These are phyloP conservation scores for Lachancea meyersii DNA, from an alignment of 805 yeast species.

Conservation along the genomic window DNA sequence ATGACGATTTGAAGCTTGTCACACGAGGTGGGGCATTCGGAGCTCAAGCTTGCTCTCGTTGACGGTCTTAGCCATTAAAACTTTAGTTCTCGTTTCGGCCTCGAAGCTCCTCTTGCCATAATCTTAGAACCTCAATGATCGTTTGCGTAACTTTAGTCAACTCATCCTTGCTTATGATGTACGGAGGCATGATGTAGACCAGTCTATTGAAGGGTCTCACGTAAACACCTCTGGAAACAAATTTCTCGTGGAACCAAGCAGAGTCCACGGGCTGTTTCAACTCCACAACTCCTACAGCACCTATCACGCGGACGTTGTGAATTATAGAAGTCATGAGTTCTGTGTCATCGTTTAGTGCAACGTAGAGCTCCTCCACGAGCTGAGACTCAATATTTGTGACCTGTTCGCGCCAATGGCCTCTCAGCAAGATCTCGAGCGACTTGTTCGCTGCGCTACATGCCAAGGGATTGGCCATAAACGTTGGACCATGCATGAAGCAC, in stretches of 20 bases:
- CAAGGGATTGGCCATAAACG: slow-evolving; percentile 28
- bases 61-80: no score
- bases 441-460: slow-evolving; percentile 25
- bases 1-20: no score
- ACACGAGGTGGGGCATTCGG: no score
- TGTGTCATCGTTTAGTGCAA: slow-evolving; percentile 7
- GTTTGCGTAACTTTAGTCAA: slow-evolving; percentile 11
- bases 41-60: no score
- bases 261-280: slow-evolving; percentile 15
- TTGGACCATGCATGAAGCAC: slow-evolving; percentile 28
- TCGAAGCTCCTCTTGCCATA: slow-evolving; percentile 5
- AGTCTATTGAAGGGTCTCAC: slow-evolving; percentile 23
- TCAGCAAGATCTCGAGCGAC: slow-evolving; percentile 20
- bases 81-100: no score
- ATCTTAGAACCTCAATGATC: slow-evolving; percentile 9
- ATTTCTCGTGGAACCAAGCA: slow-evolving; percentile 20
- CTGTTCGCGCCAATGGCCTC: slow-evolving; percentile 21
- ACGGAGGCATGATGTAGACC: slow-evolving; percentile 28
- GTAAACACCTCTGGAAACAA: slow-evolving; percentile 16
- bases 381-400: slow-evolving; percentile 17
- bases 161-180: slow-evolving; percentile 17
- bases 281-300: slow-evolving; percentile 25
- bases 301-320: slow-evolving; percentile 16
- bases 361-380: slow-evolving; percentile 15
- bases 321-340: slow-evolving; percentile 12